These are phyloP conservation scores for Botrytis hyacinthi DNA, from an alignment of 2,329 filamentous ascomycete species.

Conservation along the genomic window DNA sequence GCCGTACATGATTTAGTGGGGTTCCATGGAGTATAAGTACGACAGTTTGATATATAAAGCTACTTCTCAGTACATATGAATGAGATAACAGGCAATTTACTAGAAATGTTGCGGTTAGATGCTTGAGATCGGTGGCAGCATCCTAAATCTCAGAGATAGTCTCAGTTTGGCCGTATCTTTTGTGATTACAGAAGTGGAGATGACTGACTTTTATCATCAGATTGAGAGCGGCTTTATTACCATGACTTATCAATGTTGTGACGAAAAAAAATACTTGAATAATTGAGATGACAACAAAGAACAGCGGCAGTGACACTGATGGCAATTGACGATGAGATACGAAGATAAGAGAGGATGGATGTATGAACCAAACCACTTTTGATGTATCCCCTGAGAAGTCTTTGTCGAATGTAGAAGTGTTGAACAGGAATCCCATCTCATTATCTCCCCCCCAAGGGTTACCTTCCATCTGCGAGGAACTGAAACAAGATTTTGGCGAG, in stretches of 20 bases:
- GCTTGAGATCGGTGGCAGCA: neutral
- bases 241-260: neutral
- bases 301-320: neutral
- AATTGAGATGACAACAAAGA: neutral
- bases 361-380: fast-evolving
- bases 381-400: neutral
- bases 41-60: neutral
- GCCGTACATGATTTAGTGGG: too few relatives aligned
- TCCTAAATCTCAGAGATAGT: neutral
- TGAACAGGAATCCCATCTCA: fast-evolving
- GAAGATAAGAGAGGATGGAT: neutral
- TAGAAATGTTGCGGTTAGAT: too few relatives aligned
- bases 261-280: neutral
- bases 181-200: neutral
- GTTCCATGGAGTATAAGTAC: too few relatives aligned
- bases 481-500: neutral
- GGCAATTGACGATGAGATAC: neutral
- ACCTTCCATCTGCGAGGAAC: neutral
- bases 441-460: fast-evolving
- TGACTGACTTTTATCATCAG: neutral
- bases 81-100: too few relatives aligned
- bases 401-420: neutral
- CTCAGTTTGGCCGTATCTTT: neutral
- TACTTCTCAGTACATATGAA: neutral
- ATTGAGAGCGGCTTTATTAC: neutral